Base-by-base conservation (phyloP, 805 yeast genomes). In the Metschnikowia kofuensis region DNA sequence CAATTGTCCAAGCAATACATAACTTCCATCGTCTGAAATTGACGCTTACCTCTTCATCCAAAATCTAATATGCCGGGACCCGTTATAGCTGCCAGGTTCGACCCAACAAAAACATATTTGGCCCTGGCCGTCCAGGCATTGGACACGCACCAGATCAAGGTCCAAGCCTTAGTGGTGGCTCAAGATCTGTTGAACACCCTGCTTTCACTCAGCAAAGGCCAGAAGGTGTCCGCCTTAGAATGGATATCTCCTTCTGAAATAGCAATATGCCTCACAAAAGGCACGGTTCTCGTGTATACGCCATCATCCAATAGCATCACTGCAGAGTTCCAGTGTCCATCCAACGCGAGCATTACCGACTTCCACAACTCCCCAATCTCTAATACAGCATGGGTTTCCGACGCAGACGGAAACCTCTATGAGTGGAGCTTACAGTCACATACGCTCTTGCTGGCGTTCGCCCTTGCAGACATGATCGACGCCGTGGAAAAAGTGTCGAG, bases 141-240 rank as follows among this genome's bases (percentile, higher is more conserved):
- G 50, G 92, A 87, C 63, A 73, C 83, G 6, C 92, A 86, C 59
- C 81, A 82, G 54, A 68, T 89, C 35, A 74, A 83, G 48, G 87
- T 86, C 2, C 84, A 83, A 59, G 75, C 85, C 15, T 59, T 74
- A 4, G 64, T 65, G 35, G 59, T 74, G 11, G 72, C 80, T 10
- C 74, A 69, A 28, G 63, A 75, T 13, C 56, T 70, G 32, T 61
- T 79, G 30, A 74, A 76, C 54, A 66, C 75, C 35, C 81, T 80
- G 16, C 77, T 78, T 57, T 71, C 74, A 12, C 68, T 85, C 27
- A 84, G 78, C 38, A 79, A 79, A 60, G 76, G 78, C 30, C 65
- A 72, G 35, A 70, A 72, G 56, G 69, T 80, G 35, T 74, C 79
- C n/a, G 68, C 70, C 32, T 48, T 86, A 44, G 58, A 70, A 6